A percentile compares a stretch with the other conserved stretches of the same genome.
These are phyloP conservation scores for Penicillium dipodomyicola DNA, from an alignment of 495 filamentous ascomycete species.

Conservation along the genomic window DNA sequence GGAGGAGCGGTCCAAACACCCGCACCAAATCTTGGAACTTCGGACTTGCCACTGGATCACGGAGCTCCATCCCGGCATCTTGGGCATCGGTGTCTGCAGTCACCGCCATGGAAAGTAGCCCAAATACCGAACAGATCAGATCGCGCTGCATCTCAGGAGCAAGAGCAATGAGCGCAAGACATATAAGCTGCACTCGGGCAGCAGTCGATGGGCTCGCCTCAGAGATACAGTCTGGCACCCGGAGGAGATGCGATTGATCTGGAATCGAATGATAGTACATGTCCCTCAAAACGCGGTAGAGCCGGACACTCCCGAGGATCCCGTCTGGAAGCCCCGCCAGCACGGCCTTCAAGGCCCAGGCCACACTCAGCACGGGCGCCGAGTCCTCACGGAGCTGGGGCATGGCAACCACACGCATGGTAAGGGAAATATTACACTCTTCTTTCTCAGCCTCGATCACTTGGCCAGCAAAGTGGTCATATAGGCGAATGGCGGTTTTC, in stretches of 20 bases:
- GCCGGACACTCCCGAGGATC: constrained; percentile 63
- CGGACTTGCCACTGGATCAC: constrained; percentile 19
- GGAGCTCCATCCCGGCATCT: constrained; percentile 17
- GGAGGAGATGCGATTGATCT: constrained; percentile 41
- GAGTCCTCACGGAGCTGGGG: constrained; percentile 25
- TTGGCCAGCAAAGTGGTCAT: constrained; percentile 40
- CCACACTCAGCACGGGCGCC: constrained; percentile 61
- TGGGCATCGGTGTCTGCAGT: constrained; percentile 26
- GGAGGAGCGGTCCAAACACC: constrained; percentile 38
- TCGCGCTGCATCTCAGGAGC: constrained; percentile 39
- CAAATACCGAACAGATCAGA: constrained; percentile 43
- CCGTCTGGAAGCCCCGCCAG: constrained; percentile 70
- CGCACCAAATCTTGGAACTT: constrained; percentile 30
- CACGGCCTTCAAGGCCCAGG: constrained; percentile 68
- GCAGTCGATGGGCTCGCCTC: constrained; percentile 18
- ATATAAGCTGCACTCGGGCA: constrained; percentile 30
- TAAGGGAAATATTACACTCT: constrained; percentile 32
- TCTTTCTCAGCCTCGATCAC: constrained; percentile 38
- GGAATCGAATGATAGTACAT: constrained; percentile 54
- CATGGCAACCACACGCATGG: constrained; percentile 31
- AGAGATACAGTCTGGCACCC: constrained; percentile 14
- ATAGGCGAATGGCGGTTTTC: constrained; percentile 32
- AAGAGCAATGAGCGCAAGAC: constrained; percentile 40
- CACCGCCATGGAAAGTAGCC: constrained; percentile 33
- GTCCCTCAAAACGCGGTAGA: constrained; percentile 64